Evolutionary conservation across 2,329 filamentous ascomycete genomes (phyloP), one percentile per base, ranked within the genome.

Genomic region (Fusarium abutilonis): DNA sequence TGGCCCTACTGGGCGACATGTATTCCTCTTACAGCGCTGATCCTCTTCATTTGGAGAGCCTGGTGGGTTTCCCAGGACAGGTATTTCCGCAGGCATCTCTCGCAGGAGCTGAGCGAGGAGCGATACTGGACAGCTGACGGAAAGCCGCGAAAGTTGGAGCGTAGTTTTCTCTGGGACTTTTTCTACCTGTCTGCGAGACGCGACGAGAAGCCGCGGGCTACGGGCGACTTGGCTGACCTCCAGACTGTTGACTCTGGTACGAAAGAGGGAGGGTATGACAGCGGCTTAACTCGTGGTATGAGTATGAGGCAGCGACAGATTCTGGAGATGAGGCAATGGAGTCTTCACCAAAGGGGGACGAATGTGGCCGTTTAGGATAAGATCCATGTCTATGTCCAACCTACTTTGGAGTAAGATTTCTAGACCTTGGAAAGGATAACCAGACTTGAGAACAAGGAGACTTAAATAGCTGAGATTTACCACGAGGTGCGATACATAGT

Each of bases 41-140:
- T 81, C 38, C 70, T 81, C 9, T 68, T 73, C 17, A 55, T 65
- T 10, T 81, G 79, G 79, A 77, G 79, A 5, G 77, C 76, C 1
- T 81, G 79, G 79, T 81, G 79, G 79, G 79, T 81, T 2, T 75
- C 72, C 9, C 79, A 81, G 64, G 79, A 81, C 64, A 74, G 79
- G 2, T 80, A 77, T 68, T 81, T 81, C 66, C 72, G 79, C 1
- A 73, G 77, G 4, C 79, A 80, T 56, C 71, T 81, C 9, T 79
- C 77, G 57, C 73, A 74, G 55, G 79, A 81, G 52, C 75, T 81
- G n/a, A 80, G 77, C 60, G 78, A 80, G 69, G 78, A 81, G 72
- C 72, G 77, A 9, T 81, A 78, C 73, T 81, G 79, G 79, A 81
- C 79, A 1, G 72, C 75, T 9, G 78, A 80, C 47, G 77, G 78